Evolutionary conservation across 768 basidiomycete genomes (phyloP).

Genomic region (Calocybe cyanea): DNA sequence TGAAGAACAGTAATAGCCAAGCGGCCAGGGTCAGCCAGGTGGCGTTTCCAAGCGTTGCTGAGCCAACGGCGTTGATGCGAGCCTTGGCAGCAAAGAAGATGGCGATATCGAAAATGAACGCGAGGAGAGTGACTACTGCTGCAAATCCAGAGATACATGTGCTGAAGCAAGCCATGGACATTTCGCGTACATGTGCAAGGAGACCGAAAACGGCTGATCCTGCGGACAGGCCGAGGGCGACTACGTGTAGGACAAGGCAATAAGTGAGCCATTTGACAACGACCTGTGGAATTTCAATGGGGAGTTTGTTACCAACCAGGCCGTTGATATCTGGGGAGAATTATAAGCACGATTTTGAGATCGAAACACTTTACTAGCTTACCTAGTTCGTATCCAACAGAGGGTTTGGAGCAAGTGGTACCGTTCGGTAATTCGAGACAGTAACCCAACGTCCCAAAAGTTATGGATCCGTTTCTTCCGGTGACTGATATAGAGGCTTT

Average conservation of each 20-base stretch:
- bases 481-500: conserved; percentile 56
- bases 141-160: conserved; percentile 80
- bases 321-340: conserved; percentile 65
- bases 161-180: conserved; percentile 82
- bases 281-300: conserved; percentile 73
- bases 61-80: conserved; percentile 77
- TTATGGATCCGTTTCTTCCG: conserved; percentile 57
- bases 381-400: conserved; percentile 88
- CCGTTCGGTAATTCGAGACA: conserved; percentile 58
- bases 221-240: conserved; percentile 74
- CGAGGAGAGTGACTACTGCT: conserved; percentile 72
- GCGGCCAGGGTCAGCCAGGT: conserved; percentile 90
- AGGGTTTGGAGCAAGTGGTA: conserved; percentile 73
- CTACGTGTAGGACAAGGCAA: conserved; percentile 85
- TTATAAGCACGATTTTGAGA: conserved; percentile 10
- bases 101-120: conserved; percentile 90
- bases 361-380: conserved; percentile 25
- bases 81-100: conserved; percentile 88
- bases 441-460: conserved; percentile 89
- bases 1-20: conserved; percentile 84
- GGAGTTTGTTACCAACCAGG: conserved; percentile 65
- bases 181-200: conserved; percentile 82
- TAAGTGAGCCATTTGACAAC: conserved; percentile 96
- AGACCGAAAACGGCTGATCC: conserved; percentile 78
- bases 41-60: conserved; percentile 79